Evolutionary conservation across 2,329 filamentous ascomycete species (phyloP), one percentile per base, ranked within the genome.

Genomic region (Torrubiellomyces zombiae): DNA sequence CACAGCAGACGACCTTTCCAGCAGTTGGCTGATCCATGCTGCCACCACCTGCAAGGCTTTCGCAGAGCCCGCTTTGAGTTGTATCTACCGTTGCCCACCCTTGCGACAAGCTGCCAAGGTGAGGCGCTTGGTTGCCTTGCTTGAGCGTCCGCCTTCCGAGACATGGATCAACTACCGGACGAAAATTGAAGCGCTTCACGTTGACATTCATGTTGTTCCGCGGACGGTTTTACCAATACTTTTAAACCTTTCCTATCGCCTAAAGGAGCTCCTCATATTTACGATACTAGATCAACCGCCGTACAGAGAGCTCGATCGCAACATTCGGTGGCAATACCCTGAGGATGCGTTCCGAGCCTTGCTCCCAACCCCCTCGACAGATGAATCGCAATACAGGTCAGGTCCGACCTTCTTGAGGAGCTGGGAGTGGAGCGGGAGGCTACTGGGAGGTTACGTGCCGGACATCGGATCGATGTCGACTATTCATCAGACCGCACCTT

Each of bases 221-320:
- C 45, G 40, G 14, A 18, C 30, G 5, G 23, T 43, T 3, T 18
- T 52, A 6, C 39, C 62, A 62, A 40, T 58, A 14, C 48, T 92
- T 24, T 54, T 91, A 12, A 56, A 59, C 20, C 58, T 65, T 22
- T 60, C 82, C 5, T 73, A 75, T 1, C 70, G 69, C 23, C 56
- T 93, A 10, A 63, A 63, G 25, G 63, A 74, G 24, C 50, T 94
- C 16, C 68, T 82, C 29, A 60, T 93, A 10, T 75, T 73, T 33
- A 77, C 85, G 36, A 63, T 63, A 8, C 57, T 66, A 24, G 79
- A 91, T 39, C 53, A 67, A 32, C 60, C 75, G 2, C 76, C 76
- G 0, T 81, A 73, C 42, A 58, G 75, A 20, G 47, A 56, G 18
- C 53, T 73, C 5, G 57, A 65, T 24, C 52, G 56, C 15, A 59